phyloP scores from a whole-genome alignment of 345 rosid genomes.

The Acer yangbiense region DNA sequence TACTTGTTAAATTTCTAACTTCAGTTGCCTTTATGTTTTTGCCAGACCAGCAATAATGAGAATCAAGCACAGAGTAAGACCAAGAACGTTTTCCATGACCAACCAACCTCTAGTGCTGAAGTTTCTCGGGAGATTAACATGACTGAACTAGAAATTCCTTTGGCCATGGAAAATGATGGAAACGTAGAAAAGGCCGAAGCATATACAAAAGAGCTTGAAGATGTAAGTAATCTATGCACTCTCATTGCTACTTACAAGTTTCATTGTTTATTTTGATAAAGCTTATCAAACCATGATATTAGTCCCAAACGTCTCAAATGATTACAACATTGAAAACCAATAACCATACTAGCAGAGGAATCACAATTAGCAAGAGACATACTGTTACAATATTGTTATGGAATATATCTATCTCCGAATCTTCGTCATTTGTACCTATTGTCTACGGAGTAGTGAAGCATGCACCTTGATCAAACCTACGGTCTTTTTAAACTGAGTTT shows the following conservation, averaged over 20 bases:
- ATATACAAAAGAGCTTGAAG: slow-evolving; percentile 76
- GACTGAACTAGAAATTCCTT: slow-evolving; percentile 42
- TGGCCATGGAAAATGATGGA: slow-evolving; percentile 46
- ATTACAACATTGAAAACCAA: background rate
- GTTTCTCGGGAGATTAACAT: slow-evolving; percentile 36
- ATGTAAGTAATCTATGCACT: slow-evolving; percentile 48
- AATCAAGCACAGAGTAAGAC: slow-evolving; percentile 27
- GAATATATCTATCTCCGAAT: background rate
- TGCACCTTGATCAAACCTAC: background rate
- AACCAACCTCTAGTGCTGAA: slow-evolving; percentile 30
- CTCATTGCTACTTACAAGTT: background rate
- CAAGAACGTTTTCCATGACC: slow-evolving; percentile 24
- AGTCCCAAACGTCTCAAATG: background rate
- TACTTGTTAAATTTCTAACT: slow-evolving; percentile 8
- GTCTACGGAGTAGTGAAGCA: too few relatives aligned
- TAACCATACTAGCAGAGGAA: background rate
- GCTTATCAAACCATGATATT: background rate
- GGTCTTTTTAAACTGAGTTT: background rate
- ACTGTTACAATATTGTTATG: background rate
- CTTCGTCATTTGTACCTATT: background rate
- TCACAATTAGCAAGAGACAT: background rate
- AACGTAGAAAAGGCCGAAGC: slow-evolving; percentile 78
- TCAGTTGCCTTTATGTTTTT: slow-evolving; percentile 22
- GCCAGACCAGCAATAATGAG: slow-evolving; percentile 42
- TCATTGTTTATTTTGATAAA: background rate